Conservation (phyloP, 2,329 filamentous ascomycete genomes). For the Scortechinia acanthostroma region DNA sequence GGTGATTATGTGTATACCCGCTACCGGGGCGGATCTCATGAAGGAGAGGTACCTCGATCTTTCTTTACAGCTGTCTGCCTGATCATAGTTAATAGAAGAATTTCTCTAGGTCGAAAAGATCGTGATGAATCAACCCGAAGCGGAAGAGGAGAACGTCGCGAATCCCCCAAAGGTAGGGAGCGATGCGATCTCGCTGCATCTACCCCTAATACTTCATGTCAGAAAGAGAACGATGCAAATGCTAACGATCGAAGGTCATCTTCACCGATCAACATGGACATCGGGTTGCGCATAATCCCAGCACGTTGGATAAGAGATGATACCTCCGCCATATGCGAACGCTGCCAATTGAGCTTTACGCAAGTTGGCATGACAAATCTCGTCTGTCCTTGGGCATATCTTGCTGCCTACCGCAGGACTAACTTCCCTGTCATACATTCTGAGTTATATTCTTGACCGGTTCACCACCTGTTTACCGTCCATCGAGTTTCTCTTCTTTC, state of each 20-base stretch:
- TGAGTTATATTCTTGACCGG: too few species aligned
- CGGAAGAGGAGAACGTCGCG: slow-evolving; percentile 11
- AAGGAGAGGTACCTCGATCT: slow-evolving; percentile 10
- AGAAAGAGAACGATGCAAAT: too few species aligned
- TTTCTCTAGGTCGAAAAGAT: slow-evolving; percentile 12
- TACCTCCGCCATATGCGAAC: too few species aligned
- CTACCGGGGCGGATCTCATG: slow-evolving; percentile 12
- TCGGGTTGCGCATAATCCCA: slow-evolving; percentile 13
- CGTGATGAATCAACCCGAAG: slow-evolving; percentile 11
- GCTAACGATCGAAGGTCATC: slow-evolving; percentile 12
- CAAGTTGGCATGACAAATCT: too few species aligned
- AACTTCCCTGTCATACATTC: too few species aligned
- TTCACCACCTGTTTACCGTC: too few species aligned
- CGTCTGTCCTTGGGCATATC: too few species aligned
- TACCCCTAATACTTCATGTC: background rate
- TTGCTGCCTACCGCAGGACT: too few species aligned
- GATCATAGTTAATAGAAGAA: too few species aligned
- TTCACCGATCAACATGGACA: slow-evolving; percentile 16
- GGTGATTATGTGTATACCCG: slow-evolving; percentile 13
- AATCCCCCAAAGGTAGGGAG: slow-evolving; percentile 13
- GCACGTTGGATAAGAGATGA: slow-evolving; percentile 11
- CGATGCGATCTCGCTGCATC: background rate
- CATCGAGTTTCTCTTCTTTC: too few species aligned
- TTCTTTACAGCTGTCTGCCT: background rate
- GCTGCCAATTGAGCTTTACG: too few species aligned